Evolutionary conservation across 1,284 basidiomycete genomes (phyloP).

Genomic region (Agaricales sp.): DNA sequence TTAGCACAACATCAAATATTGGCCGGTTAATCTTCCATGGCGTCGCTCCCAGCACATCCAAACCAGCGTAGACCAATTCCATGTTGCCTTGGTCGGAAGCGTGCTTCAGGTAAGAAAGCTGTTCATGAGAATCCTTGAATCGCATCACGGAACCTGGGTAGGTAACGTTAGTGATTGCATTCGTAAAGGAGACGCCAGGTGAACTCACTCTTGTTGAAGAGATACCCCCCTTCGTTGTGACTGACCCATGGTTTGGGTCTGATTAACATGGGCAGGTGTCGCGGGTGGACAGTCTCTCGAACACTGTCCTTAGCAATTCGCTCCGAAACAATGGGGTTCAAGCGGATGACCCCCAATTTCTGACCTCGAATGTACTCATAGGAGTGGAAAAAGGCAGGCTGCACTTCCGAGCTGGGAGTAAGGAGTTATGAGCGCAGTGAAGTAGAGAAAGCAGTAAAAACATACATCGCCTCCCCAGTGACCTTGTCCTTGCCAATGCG

Average conservation of each 20-base stretch:
- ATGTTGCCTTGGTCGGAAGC: slow-evolving; percentile 73
- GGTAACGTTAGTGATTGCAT: slow-evolving; percentile 5
- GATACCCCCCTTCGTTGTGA: slow-evolving; percentile 78
- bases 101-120: slow-evolving; percentile 69
- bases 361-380: slow-evolving; percentile 93
- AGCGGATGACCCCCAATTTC: slow-evolving; percentile 84
- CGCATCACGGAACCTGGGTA: slow-evolving; percentile 71
- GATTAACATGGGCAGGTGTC: slow-evolving; percentile 93
- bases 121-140: slow-evolving; percentile 87
- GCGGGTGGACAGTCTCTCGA: slow-evolving; percentile 77
- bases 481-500: slow-evolving; percentile 46
- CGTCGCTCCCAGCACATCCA: slow-evolving; percentile 87
- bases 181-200: slow-evolving; percentile 1
- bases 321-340: slow-evolving; percentile 77
- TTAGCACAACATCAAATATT: slow-evolving; percentile 62
- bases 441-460: slow-evolving; percentile 13
- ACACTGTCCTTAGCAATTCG: slow-evolving; percentile 74
- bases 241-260: slow-evolving; percentile 84
- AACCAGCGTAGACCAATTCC: slow-evolving; percentile 79
- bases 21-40: slow-evolving; percentile 77
- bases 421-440: too few relatives aligned
- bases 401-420: slow-evolving; percentile 62
- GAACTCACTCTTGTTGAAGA: slow-evolving; percentile 61
- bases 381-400: slow-evolving; percentile 87
- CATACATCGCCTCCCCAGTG: slow-evolving; percentile 50